Base-by-base conservation (phyloP, 1,284 basidiomycete genomes). In the Phenoliferia sp. region DNA sequence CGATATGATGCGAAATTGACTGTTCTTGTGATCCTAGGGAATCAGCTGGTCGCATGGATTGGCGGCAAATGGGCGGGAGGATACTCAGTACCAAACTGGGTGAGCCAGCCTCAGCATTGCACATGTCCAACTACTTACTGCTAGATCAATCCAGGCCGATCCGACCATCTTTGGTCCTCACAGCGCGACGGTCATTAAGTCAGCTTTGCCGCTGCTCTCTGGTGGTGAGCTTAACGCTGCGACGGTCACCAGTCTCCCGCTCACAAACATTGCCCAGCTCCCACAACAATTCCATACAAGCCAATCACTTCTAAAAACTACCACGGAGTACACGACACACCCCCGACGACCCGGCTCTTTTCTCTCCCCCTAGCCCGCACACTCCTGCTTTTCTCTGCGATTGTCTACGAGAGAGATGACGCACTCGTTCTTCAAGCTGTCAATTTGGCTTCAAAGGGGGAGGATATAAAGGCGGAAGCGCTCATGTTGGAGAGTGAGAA, bases 391-490 rank as follows among this genome's bases (percentile, higher is more conserved):
- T 17, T 60, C 29, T 29, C 35, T n/a, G 59, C 59, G 17, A 29
- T 63, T n/a, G 62, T 63, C 28, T 63, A 63, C 52, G 62, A 63
- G 54, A 50, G 62, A 16, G 26, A 33, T 35, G 62, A 63, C 34
- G 31, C 31, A 7, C n/a, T 29, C 17, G 62, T 63, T 26, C 15
- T 17, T 22, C 32, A 34, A 9, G 62, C 62, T 19, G 52, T 34
- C 3, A 34, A 19, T 12, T 29, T 31, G 33, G 31, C 32, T 17
- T 17, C 33, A 5, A 33, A 36, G 12, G 62, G 52, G 34, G n/a
- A 60, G 34, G 12, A 36, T 12, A 33, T 17, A 5, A 44, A 44
- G 39, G 59, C 59, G 29, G 59, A 60, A 28, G 26, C 29, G 22
- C 35, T 60, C 5, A 16, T 60, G 6, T 16, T 44, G 5, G 12